A percentile compares a stretch with the other conserved stretches of the same genome.
phyloP scores from a whole-genome alignment of 371 early-diverging fungal species.

The Lichtheimia ornata region DNA sequence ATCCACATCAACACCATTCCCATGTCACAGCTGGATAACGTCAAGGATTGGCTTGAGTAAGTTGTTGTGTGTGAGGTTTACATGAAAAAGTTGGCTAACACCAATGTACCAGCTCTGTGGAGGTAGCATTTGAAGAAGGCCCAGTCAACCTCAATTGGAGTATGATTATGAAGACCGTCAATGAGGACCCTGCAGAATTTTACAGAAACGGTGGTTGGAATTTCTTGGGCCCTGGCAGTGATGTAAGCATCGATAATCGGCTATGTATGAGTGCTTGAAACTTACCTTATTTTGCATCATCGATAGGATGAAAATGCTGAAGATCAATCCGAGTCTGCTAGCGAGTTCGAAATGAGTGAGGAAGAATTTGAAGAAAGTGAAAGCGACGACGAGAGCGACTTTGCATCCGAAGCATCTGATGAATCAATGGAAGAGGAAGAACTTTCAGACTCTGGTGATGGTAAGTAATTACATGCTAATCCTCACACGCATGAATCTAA shows the following conservation, averaged over 20 bases:
- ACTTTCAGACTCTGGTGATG: slow-evolving; percentile 64
- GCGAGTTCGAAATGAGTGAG: slow-evolving; percentile 62
- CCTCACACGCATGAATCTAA: not conserved
- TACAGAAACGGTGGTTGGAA: slow-evolving; percentile 98
- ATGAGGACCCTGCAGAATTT: slow-evolving; percentile 95
- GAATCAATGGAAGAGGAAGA: slow-evolving; percentile 61
- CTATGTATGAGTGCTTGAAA: not conserved
- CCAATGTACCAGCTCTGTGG: slow-evolving; percentile 67
- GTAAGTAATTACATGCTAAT: not conserved
- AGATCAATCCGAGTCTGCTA: slow-evolving; percentile 59
- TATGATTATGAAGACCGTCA: slow-evolving; percentile 98
- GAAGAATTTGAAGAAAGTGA: slow-evolving; percentile 56
- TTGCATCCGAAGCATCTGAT: slow-evolving; percentile 66
- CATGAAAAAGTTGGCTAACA: too few relatives aligned
- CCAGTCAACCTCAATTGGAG: slow-evolving; percentile 98
- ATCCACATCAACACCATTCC: slow-evolving; percentile 98
- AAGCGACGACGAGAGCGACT: slow-evolving; percentile 73
- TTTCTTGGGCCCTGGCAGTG: slow-evolving; percentile 78
- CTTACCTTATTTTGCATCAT: slow-evolving; percentile 2
- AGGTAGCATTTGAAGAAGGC: slow-evolving; percentile 96
- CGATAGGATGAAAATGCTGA: slow-evolving; percentile 39
- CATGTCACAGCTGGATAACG: slow-evolving; percentile 89
- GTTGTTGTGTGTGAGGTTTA: slow-evolving; percentile 14
- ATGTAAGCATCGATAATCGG: slow-evolving; percentile 38
- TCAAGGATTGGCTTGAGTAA: slow-evolving; percentile 98